Evolutionary conservation across 352 stramenopile genomes (phyloP).

Genomic region (Phytophthora pinifolia): DNA sequence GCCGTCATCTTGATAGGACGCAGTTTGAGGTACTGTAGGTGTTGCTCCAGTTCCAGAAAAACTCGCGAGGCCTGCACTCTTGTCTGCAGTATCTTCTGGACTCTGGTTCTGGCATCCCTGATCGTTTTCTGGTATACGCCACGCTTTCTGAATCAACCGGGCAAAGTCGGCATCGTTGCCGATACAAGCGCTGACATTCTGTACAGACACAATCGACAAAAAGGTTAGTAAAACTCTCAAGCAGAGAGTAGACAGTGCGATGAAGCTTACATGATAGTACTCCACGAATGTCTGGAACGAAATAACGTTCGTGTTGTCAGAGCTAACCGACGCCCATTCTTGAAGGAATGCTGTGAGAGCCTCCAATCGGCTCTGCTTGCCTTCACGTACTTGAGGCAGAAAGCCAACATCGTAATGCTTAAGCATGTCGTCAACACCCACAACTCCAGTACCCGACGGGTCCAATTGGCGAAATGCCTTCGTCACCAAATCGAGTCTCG

Average conservation of each 20-base stretch:
- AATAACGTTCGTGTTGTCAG: constrained; percentile 41
- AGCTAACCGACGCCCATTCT: constrained; percentile 51
- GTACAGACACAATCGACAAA: constrained; percentile 1
- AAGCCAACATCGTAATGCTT: constrained; percentile 76
- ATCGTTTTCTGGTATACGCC: constrained; percentile 42
- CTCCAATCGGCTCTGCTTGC: constrained; percentile 54
- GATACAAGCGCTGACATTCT: constrained; percentile 84
- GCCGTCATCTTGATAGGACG: constrained; percentile 1
- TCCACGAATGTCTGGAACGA: constrained; percentile 59
- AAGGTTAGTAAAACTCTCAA: constrained; percentile 9
- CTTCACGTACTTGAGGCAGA: constrained; percentile 65
- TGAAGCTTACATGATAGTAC: constrained; percentile 74
- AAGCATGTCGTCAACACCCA: constrained; percentile 59
- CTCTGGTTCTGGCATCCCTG: constrained; percentile 4
- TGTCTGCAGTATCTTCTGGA: not conserved
- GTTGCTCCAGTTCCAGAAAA: not conserved
- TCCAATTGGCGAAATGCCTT: constrained; percentile 68
- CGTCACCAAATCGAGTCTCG: constrained; percentile 44
- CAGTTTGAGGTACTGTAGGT: not conserved
- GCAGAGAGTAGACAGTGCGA: not conserved
- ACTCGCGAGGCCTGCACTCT: not conserved
- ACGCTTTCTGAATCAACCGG: constrained; percentile 72
- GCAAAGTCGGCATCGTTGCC: constrained; percentile 83
- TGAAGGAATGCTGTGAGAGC: constrained; percentile 71
- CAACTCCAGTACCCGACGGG: constrained; percentile 23